phyloP scores from a whole-genome alignment of 805 yeast species.

The Kluyveromyces aestuarii region DNA sequence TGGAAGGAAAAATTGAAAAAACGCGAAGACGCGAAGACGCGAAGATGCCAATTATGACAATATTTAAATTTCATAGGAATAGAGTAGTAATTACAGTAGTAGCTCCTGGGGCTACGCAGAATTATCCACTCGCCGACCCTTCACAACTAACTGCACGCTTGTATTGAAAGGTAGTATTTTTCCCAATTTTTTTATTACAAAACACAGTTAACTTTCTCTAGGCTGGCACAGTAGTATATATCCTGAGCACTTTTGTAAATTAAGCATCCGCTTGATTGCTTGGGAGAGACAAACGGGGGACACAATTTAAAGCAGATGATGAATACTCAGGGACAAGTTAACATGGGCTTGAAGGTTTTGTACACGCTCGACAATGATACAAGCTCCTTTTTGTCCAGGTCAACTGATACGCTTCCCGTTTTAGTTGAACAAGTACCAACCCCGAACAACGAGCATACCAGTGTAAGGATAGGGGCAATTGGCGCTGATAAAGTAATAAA shows the following conservation, averaged over 20 bases:
- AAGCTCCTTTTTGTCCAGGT: slow-evolving; percentile 24
- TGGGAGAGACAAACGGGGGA: neutral
- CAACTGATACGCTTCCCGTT: slow-evolving; percentile 20
- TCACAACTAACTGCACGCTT: no score
- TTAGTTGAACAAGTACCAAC: slow-evolving; percentile 20
- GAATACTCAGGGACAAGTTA: slow-evolving; percentile 1
- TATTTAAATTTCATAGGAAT: neutral
- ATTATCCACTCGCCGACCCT: no score
- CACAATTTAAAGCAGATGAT: neutral
- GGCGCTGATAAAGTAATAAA: slow-evolving; percentile 18
- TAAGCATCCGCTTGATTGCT: neutral
- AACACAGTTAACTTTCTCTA: no score
- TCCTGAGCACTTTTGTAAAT: neutral
- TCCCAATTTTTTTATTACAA: no score
- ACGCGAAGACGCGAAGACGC: neutral
- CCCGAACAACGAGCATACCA: slow-evolving; percentile 11
- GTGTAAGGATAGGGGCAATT: slow-evolving; percentile 24
- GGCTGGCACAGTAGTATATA: neutral
- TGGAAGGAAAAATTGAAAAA: neutral
- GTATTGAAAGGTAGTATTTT: no score
- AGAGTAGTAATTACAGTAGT: neutral
- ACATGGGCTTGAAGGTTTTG: slow-evolving; percentile 28
- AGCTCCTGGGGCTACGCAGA: no score
- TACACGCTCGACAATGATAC: slow-evolving; percentile 24
- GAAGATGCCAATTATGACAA: neutral